Base-by-base conservation (phyloP, 768 basidiomycete genomes). In the Tulasnella sp. region DNA sequence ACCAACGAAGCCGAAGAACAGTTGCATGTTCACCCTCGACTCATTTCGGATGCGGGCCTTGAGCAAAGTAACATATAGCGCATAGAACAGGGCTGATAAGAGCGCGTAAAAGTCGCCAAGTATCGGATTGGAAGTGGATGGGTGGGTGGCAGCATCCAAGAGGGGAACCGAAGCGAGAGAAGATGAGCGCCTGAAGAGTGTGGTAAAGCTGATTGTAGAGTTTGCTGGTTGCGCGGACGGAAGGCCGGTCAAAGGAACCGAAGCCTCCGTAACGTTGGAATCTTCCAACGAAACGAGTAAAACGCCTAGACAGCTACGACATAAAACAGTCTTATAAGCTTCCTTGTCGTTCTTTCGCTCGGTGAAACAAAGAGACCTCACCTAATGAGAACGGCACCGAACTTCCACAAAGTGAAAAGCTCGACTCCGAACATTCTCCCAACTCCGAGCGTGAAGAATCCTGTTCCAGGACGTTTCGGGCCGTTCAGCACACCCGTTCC, bases 1-100 rank as follows among this genome's bases (percentile, higher is more conserved):
- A 9, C 93, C 91, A 26, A 95, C 91, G 64, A 89, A 95, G 23
- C 94, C 94, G 67, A 96, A 93, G 75, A 96, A 94, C 27, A 94
- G 76, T 64, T 91, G 87, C 92, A 94, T 93, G 69, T 94, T 84
- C 65, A 93, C 80, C 56, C 90, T 79, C 3, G 86, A 85, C 67
- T 94, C 90, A 34, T 78, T 77, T 45, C 79, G 81, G 54, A 96
- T 86, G 58, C 82, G 81, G 47, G 93, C 86, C 71, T 97, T 98
- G 67, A 98, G 78, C 51, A 95, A 76, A 63, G 86, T 85, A 45
- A 93, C 84, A 71, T 98, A 98, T 48, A 86, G 70, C 0, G 92
- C 87, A 69, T 96, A 97, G 69, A 87, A 86, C 4, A 90, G 64
- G 1, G 94, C 92, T 4, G 88, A 89, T n/a, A 90, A 67, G 29